These are phyloP conservation scores for Dendrobium chrysotoxum DNA, from an alignment of 106 monocot genomes.

Conservation along the genomic window DNA sequence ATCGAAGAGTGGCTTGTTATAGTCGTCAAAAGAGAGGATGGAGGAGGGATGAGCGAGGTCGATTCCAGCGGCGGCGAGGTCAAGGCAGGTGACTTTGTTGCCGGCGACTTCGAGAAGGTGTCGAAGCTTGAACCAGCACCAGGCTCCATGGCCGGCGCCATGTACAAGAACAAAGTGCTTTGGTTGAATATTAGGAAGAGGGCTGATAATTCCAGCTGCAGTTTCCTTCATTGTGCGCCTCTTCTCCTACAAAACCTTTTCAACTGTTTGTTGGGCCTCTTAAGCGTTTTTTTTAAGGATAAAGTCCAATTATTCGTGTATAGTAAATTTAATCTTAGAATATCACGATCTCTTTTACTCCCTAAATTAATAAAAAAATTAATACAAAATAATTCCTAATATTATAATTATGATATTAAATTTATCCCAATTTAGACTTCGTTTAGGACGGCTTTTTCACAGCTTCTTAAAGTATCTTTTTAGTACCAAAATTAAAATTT, in stretches of 20 bases:
- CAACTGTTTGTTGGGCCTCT: no score
- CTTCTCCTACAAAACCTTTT: not conserved
- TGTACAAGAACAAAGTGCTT: slow-evolving; percentile 44
- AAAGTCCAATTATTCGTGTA: no score
- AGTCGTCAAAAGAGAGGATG: slow-evolving; percentile 28
- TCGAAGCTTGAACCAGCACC: slow-evolving; percentile 48
- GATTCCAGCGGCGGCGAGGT: slow-evolving; percentile 37
- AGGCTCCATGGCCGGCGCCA: slow-evolving; percentile 44
- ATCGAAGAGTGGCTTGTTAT: slow-evolving; percentile 32
- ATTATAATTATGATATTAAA: no score
- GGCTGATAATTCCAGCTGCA: not conserved
- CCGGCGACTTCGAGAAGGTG: slow-evolving; percentile 24
- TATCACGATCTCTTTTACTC: no score
- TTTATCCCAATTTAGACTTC: no score
- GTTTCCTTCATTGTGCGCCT: not conserved
- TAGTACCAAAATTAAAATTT: no score
- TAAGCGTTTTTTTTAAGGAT: no score
- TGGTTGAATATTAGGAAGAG: not conserved
- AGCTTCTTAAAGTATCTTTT: no score
- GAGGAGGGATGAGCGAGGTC: slow-evolving; percentile 18
- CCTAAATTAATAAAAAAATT: no score
- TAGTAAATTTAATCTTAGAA: no score
- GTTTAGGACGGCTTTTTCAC: no score
- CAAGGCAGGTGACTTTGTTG: slow-evolving; percentile 27
- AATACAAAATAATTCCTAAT: no score